Percentiles rank a stretch among this genome's conserved stretches.
Conservation (phyloP, 148 eudicot species). For the Diospyros lotus region DNA sequence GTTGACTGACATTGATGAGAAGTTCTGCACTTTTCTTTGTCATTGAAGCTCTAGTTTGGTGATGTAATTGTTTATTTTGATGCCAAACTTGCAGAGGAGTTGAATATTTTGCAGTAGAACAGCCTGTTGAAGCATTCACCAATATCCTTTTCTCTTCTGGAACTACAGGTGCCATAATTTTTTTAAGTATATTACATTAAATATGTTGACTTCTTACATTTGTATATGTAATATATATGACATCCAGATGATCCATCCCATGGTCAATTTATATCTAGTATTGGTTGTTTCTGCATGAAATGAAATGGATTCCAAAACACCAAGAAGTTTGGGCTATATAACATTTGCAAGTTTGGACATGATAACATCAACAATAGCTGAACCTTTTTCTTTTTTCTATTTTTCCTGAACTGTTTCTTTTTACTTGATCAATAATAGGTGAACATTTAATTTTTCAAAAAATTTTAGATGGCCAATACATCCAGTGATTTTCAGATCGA, state of each 20-base stretch:
- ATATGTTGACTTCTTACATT: background rate
- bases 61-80: constrained; percentile 2
- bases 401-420: background rate
- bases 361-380: background rate
- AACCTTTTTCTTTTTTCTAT: background rate
- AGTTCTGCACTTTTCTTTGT: constrained; percentile 11
- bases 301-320: too few species aligned
- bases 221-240: background rate
- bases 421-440: background rate
- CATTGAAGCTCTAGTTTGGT: background rate
- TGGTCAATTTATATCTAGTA: background rate
- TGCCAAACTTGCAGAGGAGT: constrained; percentile 46
- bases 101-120: constrained; percentile 64
- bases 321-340: too few species aligned
- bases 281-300: background rate
- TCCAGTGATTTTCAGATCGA: background rate
- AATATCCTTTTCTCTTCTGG: constrained; percentile 98
- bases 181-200: background rate
- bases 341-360: background rate
- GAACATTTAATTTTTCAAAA: background rate
- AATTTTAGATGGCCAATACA: background rate
- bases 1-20: background rate
- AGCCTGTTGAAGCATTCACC: constrained; percentile 63
- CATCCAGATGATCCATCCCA: background rate
- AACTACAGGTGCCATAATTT: constrained; percentile 68